Conservation (phyloP, 257 asterid species). For the Forsythia suspensa region DNA sequence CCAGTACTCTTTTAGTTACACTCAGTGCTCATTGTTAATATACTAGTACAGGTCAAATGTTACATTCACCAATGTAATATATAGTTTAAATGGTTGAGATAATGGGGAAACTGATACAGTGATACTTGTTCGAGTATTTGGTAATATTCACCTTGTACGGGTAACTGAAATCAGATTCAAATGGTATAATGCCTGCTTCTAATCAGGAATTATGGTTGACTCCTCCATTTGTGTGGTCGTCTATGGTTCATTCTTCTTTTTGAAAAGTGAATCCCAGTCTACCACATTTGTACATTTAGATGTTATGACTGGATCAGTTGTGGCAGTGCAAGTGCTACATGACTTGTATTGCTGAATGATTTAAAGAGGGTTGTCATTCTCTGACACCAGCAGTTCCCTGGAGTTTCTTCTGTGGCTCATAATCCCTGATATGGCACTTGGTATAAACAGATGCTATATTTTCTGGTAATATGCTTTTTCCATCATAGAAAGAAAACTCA, state of each 20-base stretch:
- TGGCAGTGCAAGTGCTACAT: not conserved
- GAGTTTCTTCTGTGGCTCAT: not conserved
- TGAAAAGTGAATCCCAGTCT: not conserved
- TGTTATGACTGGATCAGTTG: not conserved
- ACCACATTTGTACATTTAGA: not conserved
- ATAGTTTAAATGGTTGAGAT: not conserved
- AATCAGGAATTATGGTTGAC: not conserved
- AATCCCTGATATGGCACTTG: not conserved
- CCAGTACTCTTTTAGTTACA: not conserved
- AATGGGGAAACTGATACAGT: not conserved
- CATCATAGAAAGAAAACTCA: not conserved
- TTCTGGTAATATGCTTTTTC: not conserved
- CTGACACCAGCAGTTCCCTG: not conserved
- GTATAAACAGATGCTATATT: not conserved
- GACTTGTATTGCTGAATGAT: not conserved
- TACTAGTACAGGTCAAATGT: not conserved
- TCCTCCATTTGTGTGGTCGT: not conserved
- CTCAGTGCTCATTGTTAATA: not conserved
- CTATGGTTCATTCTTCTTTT: not conserved
- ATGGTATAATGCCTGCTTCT: not conserved
- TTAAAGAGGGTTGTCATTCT: not conserved
- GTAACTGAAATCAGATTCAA: not conserved
- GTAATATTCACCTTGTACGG: not conserved
- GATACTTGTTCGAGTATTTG: not conserved
- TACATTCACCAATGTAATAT: not conserved